These are phyloP conservation scores for Trebouxia gelatinosa DNA, from an alignment of 163 green algal genomes.

Conservation along the genomic window DNA sequence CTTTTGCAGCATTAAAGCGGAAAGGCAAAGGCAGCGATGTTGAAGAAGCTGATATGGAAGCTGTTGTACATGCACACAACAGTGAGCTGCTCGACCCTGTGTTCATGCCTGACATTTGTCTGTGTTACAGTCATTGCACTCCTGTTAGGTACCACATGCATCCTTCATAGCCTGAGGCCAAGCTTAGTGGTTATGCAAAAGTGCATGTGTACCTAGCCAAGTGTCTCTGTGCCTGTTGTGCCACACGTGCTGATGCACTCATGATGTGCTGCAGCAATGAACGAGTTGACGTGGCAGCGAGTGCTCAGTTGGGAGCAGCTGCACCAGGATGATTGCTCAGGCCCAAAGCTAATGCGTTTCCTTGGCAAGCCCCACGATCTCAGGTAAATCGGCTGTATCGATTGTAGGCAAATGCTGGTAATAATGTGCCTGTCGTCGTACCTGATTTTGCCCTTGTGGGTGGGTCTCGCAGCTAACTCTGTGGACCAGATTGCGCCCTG, in stretches of 20 bases:
- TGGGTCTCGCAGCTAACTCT: too few species aligned
- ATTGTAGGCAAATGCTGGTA: neutral
- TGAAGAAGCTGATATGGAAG: constrained; percentile 88
- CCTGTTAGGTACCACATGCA: neutral
- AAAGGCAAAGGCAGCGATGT: constrained; percentile 95
- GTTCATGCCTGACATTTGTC: neutral
- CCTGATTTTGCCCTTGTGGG: too few species aligned
- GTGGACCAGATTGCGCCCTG: too few species aligned
- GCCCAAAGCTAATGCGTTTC: constrained; percentile 83
- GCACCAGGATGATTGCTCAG: constrained; percentile 65
- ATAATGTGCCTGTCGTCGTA: too few species aligned
- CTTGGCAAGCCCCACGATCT: constrained; percentile 87
- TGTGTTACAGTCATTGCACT: neutral
- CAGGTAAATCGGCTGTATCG: constrained; percentile 41
- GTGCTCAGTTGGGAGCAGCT: constrained; percentile 66
- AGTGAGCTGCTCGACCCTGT: constrained; percentile 29
- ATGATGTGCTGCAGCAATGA: constrained; percentile 60
- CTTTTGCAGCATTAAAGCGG: constrained; percentile 74
- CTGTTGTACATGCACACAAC: constrained; percentile 91
- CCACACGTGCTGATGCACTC: neutral
- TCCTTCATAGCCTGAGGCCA: neutral
- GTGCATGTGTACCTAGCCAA: neutral
- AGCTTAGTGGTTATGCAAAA: neutral
- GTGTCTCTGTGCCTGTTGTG: neutral
- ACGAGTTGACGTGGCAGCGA: constrained; percentile 53